Base-by-base conservation (phyloP, 2,329 filamentous ascomycete species). In the Teratosphaeria destructans region DNA sequence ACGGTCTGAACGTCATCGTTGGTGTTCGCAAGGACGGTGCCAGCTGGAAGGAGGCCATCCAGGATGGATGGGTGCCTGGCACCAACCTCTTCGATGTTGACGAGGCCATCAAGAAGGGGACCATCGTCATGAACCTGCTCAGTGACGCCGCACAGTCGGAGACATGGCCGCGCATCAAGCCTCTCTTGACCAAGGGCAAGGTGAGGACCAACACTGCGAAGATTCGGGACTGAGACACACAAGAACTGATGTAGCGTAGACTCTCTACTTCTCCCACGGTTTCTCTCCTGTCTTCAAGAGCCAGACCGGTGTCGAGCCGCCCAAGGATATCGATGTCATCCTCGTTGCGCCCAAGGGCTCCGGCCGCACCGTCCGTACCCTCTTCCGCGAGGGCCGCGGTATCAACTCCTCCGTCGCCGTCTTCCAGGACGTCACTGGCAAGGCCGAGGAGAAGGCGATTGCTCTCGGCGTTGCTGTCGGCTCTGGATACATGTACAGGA, bases 271-370 rank as follows among this genome's bases (percentile, higher is more conserved):
- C 86, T 97, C 94, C 70, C 94, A 99, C 86, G 94, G 94, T 75
- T 99, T 99, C 89, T 97, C 94, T 65, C 94, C 94, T 76, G 92
- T 99, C 79, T 99, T 99, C 90, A 96, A 96, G 85, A 88, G 96
- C 78, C 87, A 94, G 76, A 99, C 94, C 85, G 95, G 96, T 80
- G 94, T 99, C 76, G 94, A 99, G 65, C 90, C 96, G 65, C 94
- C 94, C 79, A 85, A 77, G 68, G 89, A 97, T 81, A 89, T 99
- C 75, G 94, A 99, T 78, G 94, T 99, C 78, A 99, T 99, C 84
- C 93, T 99, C 76, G 92, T 95, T 73, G 94, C 94, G 68, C 94
- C 94, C 81, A 99, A 99, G 86, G 94, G 94, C 74, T 97, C 93
- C 76, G 94, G 94, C 79, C 92, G 94, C 76, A 99, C 94, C 71